These are phyloP conservation scores for Periconia sp. DNA, from an alignment of 2,329 filamentous ascomycete species.

Conservation along the genomic window DNA sequence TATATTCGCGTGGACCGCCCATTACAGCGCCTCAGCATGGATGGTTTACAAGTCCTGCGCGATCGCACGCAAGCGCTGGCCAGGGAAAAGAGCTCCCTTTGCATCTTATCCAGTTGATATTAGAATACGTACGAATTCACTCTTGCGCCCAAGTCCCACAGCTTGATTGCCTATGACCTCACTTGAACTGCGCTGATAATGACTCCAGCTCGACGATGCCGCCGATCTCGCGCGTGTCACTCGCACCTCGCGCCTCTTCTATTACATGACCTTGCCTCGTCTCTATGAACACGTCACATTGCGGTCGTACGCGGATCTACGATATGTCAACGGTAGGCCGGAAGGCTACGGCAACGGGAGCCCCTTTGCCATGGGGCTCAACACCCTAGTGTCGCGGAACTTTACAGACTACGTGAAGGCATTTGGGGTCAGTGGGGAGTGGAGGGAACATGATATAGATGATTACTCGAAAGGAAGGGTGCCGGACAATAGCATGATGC, in stretches of 20 bases:
- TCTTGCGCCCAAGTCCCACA: not conserved
- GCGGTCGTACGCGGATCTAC: slow-evolving; percentile 64
- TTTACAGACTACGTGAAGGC: slow-evolving; percentile 60
- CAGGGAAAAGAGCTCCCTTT: slow-evolving; percentile 57
- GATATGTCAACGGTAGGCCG: slow-evolving; percentile 62
- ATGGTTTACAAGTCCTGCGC: slow-evolving; percentile 42
- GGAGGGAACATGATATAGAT: slow-evolving; percentile 63
- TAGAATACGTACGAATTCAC: slow-evolving; percentile 56
- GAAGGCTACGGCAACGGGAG: slow-evolving; percentile 68
- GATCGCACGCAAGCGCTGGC: slow-evolving; percentile 31
- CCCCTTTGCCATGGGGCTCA: slow-evolving; percentile 68
- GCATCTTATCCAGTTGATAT: slow-evolving; percentile 64
- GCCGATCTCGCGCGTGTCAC: slow-evolving; percentile 65
- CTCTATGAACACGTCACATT: slow-evolving; percentile 64
- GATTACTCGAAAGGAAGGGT: slow-evolving; percentile 65
- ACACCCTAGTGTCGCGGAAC: slow-evolving; percentile 64
- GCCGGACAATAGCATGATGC: slow-evolving; percentile 68
- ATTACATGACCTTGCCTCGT: slow-evolving; percentile 69
- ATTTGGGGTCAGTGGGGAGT: slow-evolving; percentile 61
- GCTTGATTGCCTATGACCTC: slow-evolving; percentile 15
- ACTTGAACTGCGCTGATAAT: no score
- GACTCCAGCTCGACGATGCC: slow-evolving; percentile 60
- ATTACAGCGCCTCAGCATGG: slow-evolving; percentile 38
- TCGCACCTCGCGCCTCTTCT: slow-evolving; percentile 65
- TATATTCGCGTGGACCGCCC: slow-evolving; percentile 16